A percentile compares a stretch with the other conserved stretches of the same genome.
These are phyloP conservation scores for Neurospora sp. DNA, from an alignment of 495 filamentous ascomycete genomes.

Conservation along the genomic window DNA sequence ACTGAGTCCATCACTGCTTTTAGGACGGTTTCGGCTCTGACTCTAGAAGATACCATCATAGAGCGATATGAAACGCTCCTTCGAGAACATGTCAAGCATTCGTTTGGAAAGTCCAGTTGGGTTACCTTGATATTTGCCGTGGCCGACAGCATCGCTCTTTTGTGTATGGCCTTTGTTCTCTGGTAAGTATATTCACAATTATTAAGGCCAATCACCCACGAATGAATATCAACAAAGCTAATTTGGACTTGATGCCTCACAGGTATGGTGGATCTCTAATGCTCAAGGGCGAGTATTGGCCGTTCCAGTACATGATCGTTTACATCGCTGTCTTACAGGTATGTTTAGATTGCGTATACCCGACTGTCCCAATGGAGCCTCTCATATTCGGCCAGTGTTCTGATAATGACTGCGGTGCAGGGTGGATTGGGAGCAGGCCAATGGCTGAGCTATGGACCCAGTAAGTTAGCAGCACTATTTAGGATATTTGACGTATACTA, in stretches of 20 bases:
- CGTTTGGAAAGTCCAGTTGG: slow-evolving; percentile 41
- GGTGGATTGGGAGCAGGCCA: slow-evolving; percentile 33
- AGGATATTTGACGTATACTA: neutral
- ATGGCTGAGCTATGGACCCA: slow-evolving; percentile 38
- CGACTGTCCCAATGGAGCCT: neutral
- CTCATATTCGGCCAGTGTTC: neutral
- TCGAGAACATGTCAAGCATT: slow-evolving; percentile 37
- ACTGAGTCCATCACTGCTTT: slow-evolving; percentile 48
- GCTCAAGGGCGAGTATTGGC: slow-evolving; percentile 30
- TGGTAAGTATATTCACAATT: slow-evolving; percentile 32
- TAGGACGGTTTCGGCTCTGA: slow-evolving; percentile 46
- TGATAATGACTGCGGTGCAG: slow-evolving; percentile 11
- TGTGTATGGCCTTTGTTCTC: slow-evolving; percentile 47
- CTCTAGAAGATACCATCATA: slow-evolving; percentile 43
- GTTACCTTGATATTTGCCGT: slow-evolving; percentile 42
- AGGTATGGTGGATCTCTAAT: slow-evolving; percentile 37
- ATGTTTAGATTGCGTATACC: neutral
- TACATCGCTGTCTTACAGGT: slow-evolving; percentile 39
- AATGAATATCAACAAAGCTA: neutral
- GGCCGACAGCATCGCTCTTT: slow-evolving; percentile 39
- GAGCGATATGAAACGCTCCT: slow-evolving; percentile 40
- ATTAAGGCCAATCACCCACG: neutral
- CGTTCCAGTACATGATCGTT: slow-evolving; percentile 41
- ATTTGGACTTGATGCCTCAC: neutral
- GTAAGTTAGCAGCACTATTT: slow-evolving; percentile 24